Conservation (phyloP, 306 rosid species). For the Vigna mungo region DNA sequence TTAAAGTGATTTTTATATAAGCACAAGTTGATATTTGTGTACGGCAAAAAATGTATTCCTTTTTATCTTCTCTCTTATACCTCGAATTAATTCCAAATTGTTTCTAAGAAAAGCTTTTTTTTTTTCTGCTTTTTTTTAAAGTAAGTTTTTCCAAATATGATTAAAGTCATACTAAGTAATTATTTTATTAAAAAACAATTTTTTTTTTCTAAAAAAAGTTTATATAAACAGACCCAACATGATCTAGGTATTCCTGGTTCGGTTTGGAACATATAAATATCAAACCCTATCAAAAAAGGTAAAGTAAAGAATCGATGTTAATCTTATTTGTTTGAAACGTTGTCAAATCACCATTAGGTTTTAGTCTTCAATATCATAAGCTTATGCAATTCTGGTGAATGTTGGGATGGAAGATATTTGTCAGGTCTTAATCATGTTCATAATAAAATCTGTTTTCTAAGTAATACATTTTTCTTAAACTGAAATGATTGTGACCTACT, state of each 20-base stretch:
- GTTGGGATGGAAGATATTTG: conserved; percentile 18
- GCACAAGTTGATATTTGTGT: too few relatives aligned
- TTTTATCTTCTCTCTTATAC: too few relatives aligned
- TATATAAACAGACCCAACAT: background rate
- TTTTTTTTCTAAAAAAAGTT: too few relatives aligned
- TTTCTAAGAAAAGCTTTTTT: too few relatives aligned
- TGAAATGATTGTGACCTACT: background rate
- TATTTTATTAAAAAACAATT: too few relatives aligned
- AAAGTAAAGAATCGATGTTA: background rate
- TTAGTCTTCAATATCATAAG: background rate
- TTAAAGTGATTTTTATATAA: too few relatives aligned
- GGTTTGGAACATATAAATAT: conserved; percentile 22
- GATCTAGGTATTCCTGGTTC: background rate
- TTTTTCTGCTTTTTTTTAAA: too few relatives aligned
- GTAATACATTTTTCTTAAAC: background rate
- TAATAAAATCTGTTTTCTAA: background rate
- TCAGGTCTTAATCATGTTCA: background rate
- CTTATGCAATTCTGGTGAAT: background rate
- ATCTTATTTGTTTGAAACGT: conserved; percentile 14
- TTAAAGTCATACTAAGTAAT: too few relatives aligned
- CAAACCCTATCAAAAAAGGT: conserved; percentile 13
- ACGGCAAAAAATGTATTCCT: too few relatives aligned
- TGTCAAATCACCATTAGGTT: background rate
- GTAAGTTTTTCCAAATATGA: too few relatives aligned
- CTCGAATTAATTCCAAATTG: too few relatives aligned